Evolutionary conservation across 495 filamentous ascomycete genomes (phyloP).

Genomic region (Tuber brumale): DNA sequence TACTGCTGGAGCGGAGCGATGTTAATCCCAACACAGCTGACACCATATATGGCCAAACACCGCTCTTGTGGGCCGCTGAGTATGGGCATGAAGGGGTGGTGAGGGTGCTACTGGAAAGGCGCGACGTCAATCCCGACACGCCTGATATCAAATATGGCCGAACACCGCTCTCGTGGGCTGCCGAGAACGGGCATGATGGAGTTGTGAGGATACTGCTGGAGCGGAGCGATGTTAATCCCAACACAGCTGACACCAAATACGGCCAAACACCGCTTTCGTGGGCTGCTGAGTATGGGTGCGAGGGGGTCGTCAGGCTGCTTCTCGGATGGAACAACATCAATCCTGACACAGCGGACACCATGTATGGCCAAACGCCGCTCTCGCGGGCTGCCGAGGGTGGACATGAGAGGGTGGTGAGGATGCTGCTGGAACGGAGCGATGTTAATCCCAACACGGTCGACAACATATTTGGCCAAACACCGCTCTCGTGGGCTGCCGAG

Average conservation of each 20-base stretch:
- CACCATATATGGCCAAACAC: slow-evolving; percentile 27
- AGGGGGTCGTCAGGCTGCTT: slow-evolving; percentile 33
- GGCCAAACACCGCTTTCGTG: slow-evolving; percentile 37
- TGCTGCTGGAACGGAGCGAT: too few relatives aligned
- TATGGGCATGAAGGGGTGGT: slow-evolving; percentile 44
- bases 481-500: too few relatives aligned
- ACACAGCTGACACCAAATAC: neutral
- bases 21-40: slow-evolving; percentile 10
- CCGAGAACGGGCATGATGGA: neutral
- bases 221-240: neutral
- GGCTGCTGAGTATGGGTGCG: slow-evolving; percentile 39
- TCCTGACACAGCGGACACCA: too few relatives aligned
- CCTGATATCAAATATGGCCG: slow-evolving; percentile 14
- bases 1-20: slow-evolving; percentile 6
- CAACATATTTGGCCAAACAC: too few relatives aligned
- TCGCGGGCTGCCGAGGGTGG: neutral
- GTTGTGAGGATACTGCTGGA: neutral
- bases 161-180: slow-evolving; percentile 29
- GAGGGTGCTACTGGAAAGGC: slow-evolving; percentile 1
- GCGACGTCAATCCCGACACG: slow-evolving; percentile 12
- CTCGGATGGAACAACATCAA: slow-evolving; percentile 10
- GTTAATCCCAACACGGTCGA: too few relatives aligned
- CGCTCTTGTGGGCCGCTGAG: slow-evolving; percentile 43
- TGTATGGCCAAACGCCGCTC: too few relatives aligned
- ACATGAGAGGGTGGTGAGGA: neutral